Conservation (phyloP, 2,329 filamentous ascomycete genomes). For the Phoma herbarum region DNA sequence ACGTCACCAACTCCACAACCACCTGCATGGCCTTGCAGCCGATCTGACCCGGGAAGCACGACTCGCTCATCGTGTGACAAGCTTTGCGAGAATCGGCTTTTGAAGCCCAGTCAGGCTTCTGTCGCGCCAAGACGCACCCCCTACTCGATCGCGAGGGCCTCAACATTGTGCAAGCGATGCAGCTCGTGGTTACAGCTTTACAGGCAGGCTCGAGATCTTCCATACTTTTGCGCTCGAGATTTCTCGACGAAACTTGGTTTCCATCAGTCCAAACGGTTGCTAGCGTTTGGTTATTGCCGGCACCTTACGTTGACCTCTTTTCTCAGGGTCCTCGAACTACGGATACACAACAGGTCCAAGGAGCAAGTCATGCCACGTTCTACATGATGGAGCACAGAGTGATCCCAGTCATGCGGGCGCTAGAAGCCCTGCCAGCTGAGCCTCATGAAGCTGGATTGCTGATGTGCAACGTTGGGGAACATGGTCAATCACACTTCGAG, state of each 20-base stretch:
- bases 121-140: neutral
- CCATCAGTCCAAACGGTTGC: neutral
- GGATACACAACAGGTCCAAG: slow-evolving; percentile 18
- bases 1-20: slow-evolving; percentile 19
- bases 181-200: neutral
- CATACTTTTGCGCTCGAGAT: neutral
- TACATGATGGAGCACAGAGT: slow-evolving; percentile 5
- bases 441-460: neutral
- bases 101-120: neutral
- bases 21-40: slow-evolving; percentile 16
- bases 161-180: neutral
- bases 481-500: slow-evolving; percentile 9
- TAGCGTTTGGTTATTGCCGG: neutral
- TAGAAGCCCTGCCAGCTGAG: slow-evolving; percentile 24
- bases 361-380: slow-evolving; percentile 24
- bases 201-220: neutral
- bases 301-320: neutral
- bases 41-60: slow-evolving; percentile 17
- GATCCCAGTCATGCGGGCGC: slow-evolving; percentile 2
- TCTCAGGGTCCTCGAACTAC: slow-evolving; percentile 9
- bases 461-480: slow-evolving; percentile 6
- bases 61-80: slow-evolving; percentile 14
- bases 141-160: neutral
- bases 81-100: slow-evolving; percentile 8
- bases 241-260: neutral